Evolutionary conservation across 2,329 filamentous ascomycete genomes (phyloP).

Genomic region (Alternaria rosae): DNA sequence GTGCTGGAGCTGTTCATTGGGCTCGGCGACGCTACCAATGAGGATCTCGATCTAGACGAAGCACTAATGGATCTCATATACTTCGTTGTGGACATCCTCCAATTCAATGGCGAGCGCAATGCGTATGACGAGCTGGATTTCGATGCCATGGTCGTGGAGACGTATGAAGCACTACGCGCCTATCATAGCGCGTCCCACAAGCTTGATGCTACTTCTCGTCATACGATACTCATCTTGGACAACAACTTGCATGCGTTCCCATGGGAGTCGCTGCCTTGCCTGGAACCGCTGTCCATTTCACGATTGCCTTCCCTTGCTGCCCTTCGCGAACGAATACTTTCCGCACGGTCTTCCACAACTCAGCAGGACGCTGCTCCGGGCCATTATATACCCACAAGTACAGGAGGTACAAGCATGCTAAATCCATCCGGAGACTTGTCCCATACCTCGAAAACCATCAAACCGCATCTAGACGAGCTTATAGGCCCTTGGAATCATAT

Average conservation of each 20-base stretch:
- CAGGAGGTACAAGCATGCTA: conserved; percentile 76
- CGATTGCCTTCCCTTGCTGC: conserved; percentile 87
- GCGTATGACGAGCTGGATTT: conserved; percentile 99
- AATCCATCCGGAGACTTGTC: conserved; percentile 87
- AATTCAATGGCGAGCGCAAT: conserved; percentile 95
- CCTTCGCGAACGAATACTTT: conserved; percentile 76
- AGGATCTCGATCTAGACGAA: conserved; percentile 81
- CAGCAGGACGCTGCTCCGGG: conserved; percentile 30
- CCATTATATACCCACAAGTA: conserved; percentile 59
- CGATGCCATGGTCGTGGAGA: conserved; percentile 87
- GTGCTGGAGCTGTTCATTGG: conserved; percentile 90
- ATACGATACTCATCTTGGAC: conserved; percentile 90
- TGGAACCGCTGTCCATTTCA: conserved; percentile 80
- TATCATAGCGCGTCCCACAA: conserved; percentile 68
- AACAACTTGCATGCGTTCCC: conserved; percentile 90
- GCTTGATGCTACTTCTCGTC: conserved; percentile 56
- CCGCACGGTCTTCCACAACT: conserved; percentile 49
- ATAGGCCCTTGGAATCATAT: conserved; percentile 70
- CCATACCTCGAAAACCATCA: conserved; percentile 79
- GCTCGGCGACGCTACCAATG: conserved; percentile 74
- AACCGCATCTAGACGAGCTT: conserved; percentile 65
- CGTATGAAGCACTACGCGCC: conserved; percentile 79
- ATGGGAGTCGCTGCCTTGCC: conserved; percentile 93
- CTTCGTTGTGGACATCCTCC: conserved; percentile 94
- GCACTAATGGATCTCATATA: conserved; percentile 91